Evolutionary conservation across 177 flowering plant genomes (phyloP).

Genomic region (Vitis hybrid): DNA sequence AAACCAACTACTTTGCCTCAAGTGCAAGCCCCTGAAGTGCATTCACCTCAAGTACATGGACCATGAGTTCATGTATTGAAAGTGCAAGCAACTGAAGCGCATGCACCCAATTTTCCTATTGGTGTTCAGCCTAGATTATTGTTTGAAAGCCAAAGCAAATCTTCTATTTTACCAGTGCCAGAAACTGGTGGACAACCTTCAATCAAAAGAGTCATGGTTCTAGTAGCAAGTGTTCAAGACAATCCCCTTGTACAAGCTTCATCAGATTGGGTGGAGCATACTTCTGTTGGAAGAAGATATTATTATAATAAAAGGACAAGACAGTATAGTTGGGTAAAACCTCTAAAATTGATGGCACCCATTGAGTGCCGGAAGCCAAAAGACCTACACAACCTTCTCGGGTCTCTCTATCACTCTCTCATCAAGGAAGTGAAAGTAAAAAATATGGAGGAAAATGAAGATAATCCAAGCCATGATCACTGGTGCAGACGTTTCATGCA

Average conservation of each 20-base stretch:
- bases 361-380: too few species aligned
- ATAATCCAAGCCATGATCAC: too few species aligned
- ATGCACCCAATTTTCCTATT: constrained; percentile 13
- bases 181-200: constrained; percentile 20
- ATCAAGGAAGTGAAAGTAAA: too few species aligned
- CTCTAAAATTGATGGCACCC: too few species aligned
- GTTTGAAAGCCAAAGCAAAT: constrained; percentile 18
- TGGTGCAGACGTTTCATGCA: too few species aligned
- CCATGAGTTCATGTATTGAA: not conserved
- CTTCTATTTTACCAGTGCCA: constrained; percentile 12
- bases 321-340: too few species aligned
- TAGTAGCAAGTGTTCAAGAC: constrained; percentile 21
- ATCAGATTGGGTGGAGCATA: constrained; percentile 42
- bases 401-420: too few species aligned
- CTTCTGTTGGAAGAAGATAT: constrained; percentile 42
- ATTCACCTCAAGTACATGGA: too few species aligned
- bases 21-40: too few species aligned
- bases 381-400: too few species aligned
- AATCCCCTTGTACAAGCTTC: constrained; percentile 6
- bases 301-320: too few species aligned
- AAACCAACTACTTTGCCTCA: constrained; percentile 57
- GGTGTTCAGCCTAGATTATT: constrained; percentile 17
- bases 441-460: too few species aligned
- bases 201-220: constrained; percentile 1
- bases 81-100: constrained; percentile 18